Percentiles rank a stretch among this genome's conserved stretches.
Conservation (phyloP, 139 green algal species). For the Chloropicon primus region DNA sequence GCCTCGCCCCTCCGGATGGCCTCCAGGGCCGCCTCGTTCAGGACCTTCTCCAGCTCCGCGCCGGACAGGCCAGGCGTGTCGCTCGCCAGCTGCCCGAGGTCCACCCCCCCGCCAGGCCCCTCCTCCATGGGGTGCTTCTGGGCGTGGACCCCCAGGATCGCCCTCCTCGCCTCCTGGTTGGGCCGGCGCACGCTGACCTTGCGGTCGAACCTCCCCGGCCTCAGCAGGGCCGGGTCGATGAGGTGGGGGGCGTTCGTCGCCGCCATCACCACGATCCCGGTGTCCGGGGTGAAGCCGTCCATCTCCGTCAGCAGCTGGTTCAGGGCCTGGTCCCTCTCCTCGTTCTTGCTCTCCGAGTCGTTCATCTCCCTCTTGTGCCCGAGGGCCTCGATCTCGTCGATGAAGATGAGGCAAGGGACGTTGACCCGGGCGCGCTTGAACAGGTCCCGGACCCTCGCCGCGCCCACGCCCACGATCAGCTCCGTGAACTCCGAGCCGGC, state of each 20-base stretch:
- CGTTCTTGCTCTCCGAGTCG: constrained; percentile 16
- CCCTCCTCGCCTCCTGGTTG: constrained; percentile 43
- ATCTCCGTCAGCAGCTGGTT: constrained; percentile 98
- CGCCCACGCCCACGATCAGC: constrained; percentile 90
- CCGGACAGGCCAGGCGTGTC: constrained; percentile 80
- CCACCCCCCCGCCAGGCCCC: constrained; percentile 45
- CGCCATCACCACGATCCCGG: constrained; percentile 89
- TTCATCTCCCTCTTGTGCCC: constrained; percentile 57
- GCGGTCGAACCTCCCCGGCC: constrained; percentile 88
- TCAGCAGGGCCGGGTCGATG: constrained; percentile 71
- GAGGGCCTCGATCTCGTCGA: constrained; percentile 96
- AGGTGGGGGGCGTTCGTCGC: constrained; percentile 79
- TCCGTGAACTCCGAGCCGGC: constrained; percentile 94
- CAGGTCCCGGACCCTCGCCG: constrained; percentile 84
- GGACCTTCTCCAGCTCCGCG: constrained; percentile 86
- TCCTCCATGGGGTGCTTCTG: constrained; percentile 31
- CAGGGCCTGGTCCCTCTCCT: constrained; percentile 77
- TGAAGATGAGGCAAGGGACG: constrained; percentile 91
- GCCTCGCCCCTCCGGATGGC: constrained; percentile 37
- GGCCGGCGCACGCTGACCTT: constrained; percentile 43
- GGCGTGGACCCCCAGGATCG: constrained; percentile 70
- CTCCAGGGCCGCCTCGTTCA: constrained; percentile 83
- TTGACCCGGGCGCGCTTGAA: constrained; percentile 80
- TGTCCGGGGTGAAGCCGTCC: constrained; percentile 89
- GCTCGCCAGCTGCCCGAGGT: constrained; percentile 75